phyloP scores from a whole-genome alignment of 768 basidiomycete species.

The Cyathus striatus region DNA sequence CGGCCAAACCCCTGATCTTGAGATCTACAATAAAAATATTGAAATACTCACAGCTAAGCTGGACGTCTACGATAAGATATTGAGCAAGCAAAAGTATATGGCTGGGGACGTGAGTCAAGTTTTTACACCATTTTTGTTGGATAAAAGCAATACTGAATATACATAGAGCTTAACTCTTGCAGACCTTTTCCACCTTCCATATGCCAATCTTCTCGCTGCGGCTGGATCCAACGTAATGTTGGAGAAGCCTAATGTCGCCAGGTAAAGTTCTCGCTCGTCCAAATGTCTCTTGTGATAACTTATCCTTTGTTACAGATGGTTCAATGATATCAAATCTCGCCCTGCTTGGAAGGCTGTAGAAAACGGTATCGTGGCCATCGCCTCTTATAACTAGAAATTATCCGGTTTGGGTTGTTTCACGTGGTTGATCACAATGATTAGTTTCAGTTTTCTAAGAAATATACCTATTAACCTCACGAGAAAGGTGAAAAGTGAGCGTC shows the following conservation, averaged over 20 bases:
- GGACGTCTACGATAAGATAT: slow-evolving; percentile 50
- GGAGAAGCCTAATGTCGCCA: slow-evolving; percentile 34
- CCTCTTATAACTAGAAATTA: background rate
- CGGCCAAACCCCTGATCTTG: slow-evolving; percentile 24
- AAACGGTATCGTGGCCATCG: slow-evolving; percentile 20
- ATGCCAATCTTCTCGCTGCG: slow-evolving; percentile 14
- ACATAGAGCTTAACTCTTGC: slow-evolving; percentile 42
- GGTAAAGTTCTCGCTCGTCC: too few species aligned
- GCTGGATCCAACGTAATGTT: slow-evolving; percentile 23
- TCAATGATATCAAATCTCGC: slow-evolving; percentile 29
- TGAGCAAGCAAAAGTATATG: slow-evolving; percentile 52
- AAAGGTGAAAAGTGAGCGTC: too few species aligned
- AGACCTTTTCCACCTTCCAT: slow-evolving; percentile 55
- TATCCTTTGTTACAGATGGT: slow-evolving; percentile 16
- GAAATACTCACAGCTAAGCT: slow-evolving; percentile 33
- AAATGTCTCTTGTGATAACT: too few species aligned
- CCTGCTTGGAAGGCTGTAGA: slow-evolving; percentile 46
- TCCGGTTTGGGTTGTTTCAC: background rate
- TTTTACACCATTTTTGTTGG: slow-evolving; percentile 1
- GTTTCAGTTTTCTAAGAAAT: too few species aligned
- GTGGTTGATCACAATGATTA: background rate
- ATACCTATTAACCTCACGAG: too few species aligned
- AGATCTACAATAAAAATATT: slow-evolving; percentile 15
- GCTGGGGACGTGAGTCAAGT: slow-evolving; percentile 41
- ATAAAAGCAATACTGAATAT: background rate